Base-by-base conservation (phyloP, 768 basidiomycete species). In the Boletus reticulatus region DNA sequence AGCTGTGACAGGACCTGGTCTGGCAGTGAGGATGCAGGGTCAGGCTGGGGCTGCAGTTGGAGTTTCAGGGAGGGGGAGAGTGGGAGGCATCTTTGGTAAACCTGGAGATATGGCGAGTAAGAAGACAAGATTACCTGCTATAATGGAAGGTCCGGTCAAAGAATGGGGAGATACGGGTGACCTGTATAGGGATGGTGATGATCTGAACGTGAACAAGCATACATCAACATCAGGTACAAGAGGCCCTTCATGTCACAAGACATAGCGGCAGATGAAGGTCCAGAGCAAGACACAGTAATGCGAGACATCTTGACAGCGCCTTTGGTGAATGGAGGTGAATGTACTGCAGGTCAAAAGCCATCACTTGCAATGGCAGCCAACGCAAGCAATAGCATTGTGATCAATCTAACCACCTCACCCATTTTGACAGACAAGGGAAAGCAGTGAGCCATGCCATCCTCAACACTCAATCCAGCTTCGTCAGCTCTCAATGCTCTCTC, bases 401-500 rank as follows among this genome's bases (percentile, higher is more conserved):
- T 65, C 9, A 55, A 70, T 47, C 16, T 58, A 5, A 54, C 65
- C 27, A 51, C 52, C 22, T 60, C 63, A 3, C 61, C 60, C 0
- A 50, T 43, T 16, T 61, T 62, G 4, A 49, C 20, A 3, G 64
- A 64, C 51, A 68, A 64, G 43, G 66, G 59, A 5, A 65, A 66
- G n/a, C n/a, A n/a, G 38, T 62, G 58, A 5, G 58, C 51, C 0
- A 27, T 43, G 24, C 22, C 49, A 37, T 44, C 56, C 22, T 69
- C 64, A 38, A 58, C 55, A 17, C 68, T 69, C 19, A 68, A 62
- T n/a, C 64, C 56, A n/a, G 69, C 59, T 27, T 71, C 72, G 29
- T 64, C 67, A 65, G 83, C 84, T 0, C 81, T 80, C 24, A 80
- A 84, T 52, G 77, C 81, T 4, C 78, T 88, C 32, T 81, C 85